Percentiles rank a stretch among this genome's conserved stretches.
Evolutionary conservation across 148 eudicot species (phyloP).

Genomic region (Vaccinium vitisidaea): DNA sequence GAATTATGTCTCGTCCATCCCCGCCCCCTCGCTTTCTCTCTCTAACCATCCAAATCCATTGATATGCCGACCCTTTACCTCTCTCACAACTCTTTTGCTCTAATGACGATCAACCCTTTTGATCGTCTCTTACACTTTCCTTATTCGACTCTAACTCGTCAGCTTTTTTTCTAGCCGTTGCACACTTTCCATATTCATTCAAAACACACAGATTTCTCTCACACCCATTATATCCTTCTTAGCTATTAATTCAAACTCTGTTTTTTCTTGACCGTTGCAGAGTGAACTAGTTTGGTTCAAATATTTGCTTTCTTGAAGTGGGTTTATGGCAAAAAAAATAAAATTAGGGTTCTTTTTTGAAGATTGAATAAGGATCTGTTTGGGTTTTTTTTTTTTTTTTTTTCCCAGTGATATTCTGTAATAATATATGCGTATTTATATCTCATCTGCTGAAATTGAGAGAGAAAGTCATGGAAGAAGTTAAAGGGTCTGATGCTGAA

Average conservation of each 20-base stretch:
- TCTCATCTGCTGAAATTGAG: background rate
- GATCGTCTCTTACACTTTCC: background rate
- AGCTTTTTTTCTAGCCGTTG: constrained; percentile 13
- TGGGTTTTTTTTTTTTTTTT: background rate
- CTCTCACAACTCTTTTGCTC: background rate
- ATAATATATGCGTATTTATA: background rate
- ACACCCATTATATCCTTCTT: background rate
- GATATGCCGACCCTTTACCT: background rate
- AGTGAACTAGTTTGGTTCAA: background rate
- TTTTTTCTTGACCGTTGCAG: background rate
- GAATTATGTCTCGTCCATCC: background rate
- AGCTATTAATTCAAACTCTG: background rate
- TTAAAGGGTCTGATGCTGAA: constrained; percentile 10
- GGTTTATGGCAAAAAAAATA: background rate
- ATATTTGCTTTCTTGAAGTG: background rate
- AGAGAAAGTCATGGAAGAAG: constrained; percentile 12
- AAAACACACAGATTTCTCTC: background rate
- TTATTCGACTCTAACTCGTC: background rate
- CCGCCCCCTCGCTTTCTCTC: constrained; percentile 6
- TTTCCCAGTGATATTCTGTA: background rate
- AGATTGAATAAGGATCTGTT: background rate
- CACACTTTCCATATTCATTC: constrained; percentile 2
- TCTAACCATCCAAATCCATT: background rate
- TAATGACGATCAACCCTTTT: background rate
- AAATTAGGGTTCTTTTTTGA: background rate